These are phyloP conservation scores for Dendrobium officinale DNA, from an alignment of 106 monocot species.

Conservation along the genomic window DNA sequence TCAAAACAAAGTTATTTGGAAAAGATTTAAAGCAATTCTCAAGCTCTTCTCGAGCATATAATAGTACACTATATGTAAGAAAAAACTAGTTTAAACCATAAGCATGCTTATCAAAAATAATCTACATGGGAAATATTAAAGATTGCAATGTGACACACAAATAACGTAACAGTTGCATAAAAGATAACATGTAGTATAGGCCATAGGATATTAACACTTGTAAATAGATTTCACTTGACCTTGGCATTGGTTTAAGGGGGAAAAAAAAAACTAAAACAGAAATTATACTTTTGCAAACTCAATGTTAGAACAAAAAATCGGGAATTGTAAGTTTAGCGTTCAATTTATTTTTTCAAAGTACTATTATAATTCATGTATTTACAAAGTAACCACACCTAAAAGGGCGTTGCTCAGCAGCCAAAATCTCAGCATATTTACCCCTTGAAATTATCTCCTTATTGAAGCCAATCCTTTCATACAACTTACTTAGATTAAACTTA, in stretches of 20 bases:
- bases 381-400: slow-evolving; percentile 42
- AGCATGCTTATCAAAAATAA: not conserved
- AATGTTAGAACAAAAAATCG: not conserved
- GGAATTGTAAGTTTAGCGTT: not conserved
- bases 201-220: not conserved
- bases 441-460: slow-evolving; percentile 90
- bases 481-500: slow-evolving; percentile 68
- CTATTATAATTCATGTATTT: not conserved
- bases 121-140: too few relatives aligned
- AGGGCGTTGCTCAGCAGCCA: slow-evolving; percentile 78
- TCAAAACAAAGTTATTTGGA: too few relatives aligned
- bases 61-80: not conserved
- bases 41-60: too few relatives aligned
- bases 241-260: not conserved
- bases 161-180: not conserved
- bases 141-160: not conserved
- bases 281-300: not conserved
- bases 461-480: slow-evolving; percentile 86
- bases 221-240: not conserved
- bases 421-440: slow-evolving; percentile 85
- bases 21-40: too few relatives aligned
- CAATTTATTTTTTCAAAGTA: not conserved
- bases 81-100: not conserved
- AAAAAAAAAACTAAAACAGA: not conserved
- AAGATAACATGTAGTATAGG: not conserved